Evolutionary conservation across 2,329 filamentous ascomycete genomes (phyloP).

Genomic region (Phialocephala subalpina): DNA sequence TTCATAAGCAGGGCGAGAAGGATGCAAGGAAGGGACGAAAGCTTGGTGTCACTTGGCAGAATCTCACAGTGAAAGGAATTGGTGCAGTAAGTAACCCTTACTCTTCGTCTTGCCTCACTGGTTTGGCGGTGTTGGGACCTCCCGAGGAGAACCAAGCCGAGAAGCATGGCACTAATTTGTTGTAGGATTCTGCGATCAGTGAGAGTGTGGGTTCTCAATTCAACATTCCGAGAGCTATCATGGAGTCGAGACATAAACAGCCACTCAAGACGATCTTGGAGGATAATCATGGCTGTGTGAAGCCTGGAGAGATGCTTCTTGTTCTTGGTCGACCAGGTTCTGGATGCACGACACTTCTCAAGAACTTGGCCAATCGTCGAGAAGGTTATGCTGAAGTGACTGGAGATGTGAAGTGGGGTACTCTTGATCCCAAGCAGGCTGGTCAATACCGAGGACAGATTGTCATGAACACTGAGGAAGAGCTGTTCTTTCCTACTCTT

Average conservation of each 20-base stretch:
- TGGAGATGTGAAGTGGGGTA: conserved; percentile 66
- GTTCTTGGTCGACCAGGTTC: conserved; percentile 74
- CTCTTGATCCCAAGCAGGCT: conserved; percentile 50
- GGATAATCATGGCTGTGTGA: conserved; percentile 71
- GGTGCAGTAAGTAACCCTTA: no score
- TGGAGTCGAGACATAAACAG: conserved; percentile 63
- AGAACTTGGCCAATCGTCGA: conserved; percentile 71
- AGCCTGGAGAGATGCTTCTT: conserved; percentile 76
- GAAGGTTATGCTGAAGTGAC: conserved; percentile 64
- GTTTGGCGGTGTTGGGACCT: no score
- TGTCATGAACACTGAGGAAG: conserved; percentile 61
- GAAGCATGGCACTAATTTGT: no score
- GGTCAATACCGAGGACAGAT: conserved; percentile 63
- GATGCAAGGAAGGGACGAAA: conserved; percentile 43
- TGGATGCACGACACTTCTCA: conserved; percentile 76
- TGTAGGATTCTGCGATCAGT: conserved; percentile 41
- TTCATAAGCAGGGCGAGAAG: conserved; percentile 35
- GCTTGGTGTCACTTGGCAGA: conserved; percentile 43
- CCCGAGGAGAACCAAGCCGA: no score
- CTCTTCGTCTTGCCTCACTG: no score
- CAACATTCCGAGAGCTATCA: conserved; percentile 30
- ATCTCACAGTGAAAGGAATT: conserved; percentile 42
- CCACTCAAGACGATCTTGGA: conserved; percentile 71
- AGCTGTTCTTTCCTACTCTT: conserved; percentile 58
- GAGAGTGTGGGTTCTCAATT: conserved; percentile 41